Evolutionary conservation across 2,329 filamentous ascomycete genomes (phyloP).

Genomic region (Fusarium euwallaceae): DNA sequence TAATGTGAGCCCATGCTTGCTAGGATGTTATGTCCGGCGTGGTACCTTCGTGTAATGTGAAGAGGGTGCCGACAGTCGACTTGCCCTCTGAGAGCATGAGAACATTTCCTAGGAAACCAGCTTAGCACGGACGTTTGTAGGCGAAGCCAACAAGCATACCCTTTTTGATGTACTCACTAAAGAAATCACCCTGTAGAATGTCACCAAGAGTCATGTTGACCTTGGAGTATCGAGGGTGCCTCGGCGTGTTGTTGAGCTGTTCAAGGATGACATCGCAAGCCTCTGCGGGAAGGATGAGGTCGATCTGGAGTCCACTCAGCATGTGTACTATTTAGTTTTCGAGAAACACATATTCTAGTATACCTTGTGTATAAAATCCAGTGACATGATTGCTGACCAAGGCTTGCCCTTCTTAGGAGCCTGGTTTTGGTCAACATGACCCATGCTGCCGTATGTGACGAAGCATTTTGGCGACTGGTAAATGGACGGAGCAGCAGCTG

Average conservation of each 20-base stretch:
- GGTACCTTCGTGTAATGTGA: slow-evolving; percentile 77
- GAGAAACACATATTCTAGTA: not conserved
- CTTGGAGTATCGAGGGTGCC: slow-evolving; percentile 68
- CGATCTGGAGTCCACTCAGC: slow-evolving; percentile 58
- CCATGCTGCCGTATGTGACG: slow-evolving; percentile 77
- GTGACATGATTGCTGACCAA: slow-evolving; percentile 75
- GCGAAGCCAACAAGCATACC: slow-evolving; percentile 59
- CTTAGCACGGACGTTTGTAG: not conserved
- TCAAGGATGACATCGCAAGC: slow-evolving; percentile 66
- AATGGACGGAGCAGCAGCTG: slow-evolving; percentile 59
- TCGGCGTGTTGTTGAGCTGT: slow-evolving; percentile 59
- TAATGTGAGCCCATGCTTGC: slow-evolving; percentile 6
- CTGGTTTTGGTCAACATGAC: slow-evolving; percentile 78
- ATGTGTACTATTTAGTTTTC: too few species aligned
- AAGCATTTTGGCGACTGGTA: slow-evolving; percentile 77
- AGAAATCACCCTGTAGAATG: slow-evolving; percentile 80
- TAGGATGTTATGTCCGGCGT: not conserved
- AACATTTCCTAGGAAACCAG: slow-evolving; percentile 71
- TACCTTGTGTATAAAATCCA: slow-evolving; percentile 78
- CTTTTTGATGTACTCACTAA: slow-evolving; percentile 85
- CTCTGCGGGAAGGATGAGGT: slow-evolving; percentile 79
- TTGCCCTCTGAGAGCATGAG: slow-evolving; percentile 87
- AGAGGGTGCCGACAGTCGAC: slow-evolving; percentile 77
- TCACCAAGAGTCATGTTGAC: slow-evolving; percentile 80
- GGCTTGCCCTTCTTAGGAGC: slow-evolving; percentile 80